Percentiles rank a stretch among this genome's conserved stretches.
Evolutionary conservation across 106 monocot species (phyloP).

Genomic region (Posidonia australis): DNA sequence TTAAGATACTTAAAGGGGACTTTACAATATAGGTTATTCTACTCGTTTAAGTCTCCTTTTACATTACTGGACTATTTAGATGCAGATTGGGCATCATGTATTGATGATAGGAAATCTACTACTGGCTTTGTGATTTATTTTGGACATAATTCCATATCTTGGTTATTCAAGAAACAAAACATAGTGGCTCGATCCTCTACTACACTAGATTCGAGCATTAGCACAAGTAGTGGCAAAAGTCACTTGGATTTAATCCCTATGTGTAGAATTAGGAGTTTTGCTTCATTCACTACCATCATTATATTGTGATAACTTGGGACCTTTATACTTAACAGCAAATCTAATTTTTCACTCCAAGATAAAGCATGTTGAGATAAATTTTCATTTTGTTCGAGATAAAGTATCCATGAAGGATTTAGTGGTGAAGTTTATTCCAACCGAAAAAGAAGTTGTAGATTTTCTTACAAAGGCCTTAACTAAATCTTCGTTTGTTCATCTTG

Average conservation of each 20-base stretch:
- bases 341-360: neutral
- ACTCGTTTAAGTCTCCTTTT: too few relatives aligned
- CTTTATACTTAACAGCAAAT: neutral
- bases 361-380: slow-evolving; percentile 11
- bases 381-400: neutral
- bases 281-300: neutral
- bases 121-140: neutral
- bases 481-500: neutral
- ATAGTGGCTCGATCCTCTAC: neutral
- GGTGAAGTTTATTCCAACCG: neutral
- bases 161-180: neutral
- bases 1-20: neutral
- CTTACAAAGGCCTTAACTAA: neutral
- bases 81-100: slow-evolving; percentile 1
- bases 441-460: neutral
- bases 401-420: neutral
- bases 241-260: neutral
- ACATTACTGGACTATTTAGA: too few relatives aligned
- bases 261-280: neutral
- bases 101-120: neutral
- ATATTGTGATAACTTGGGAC: slow-evolving; percentile 1
- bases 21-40: neutral
- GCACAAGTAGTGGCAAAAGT: neutral
- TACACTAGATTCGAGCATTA: neutral
- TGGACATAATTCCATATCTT: neutral